A percentile compares a stretch with the other conserved stretches of the same genome.
Conservation (phyloP, 768 basidiomycete species). For the Myochromella boudieri region DNA sequence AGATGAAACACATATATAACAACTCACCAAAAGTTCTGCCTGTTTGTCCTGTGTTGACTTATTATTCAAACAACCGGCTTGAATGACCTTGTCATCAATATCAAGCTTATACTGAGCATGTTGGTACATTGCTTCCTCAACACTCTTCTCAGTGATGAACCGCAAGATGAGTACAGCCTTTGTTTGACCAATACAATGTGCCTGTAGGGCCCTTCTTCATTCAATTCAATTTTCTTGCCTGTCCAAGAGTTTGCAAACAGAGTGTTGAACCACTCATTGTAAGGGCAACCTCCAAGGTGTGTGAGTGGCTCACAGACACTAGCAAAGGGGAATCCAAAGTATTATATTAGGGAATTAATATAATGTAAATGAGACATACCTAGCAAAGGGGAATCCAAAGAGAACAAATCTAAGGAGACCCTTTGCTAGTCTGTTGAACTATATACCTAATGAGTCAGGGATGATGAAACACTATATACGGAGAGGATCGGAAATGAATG, state of each 20-base stretch:
- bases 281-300: too few species aligned
- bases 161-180: slow-evolving; percentile 95
- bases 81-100: slow-evolving; percentile 99
- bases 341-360: too few species aligned
- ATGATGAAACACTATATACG: too few species aligned
- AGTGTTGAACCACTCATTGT: slow-evolving; percentile 99
- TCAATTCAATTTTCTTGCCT: slow-evolving; percentile 96
- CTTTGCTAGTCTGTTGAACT: too few species aligned
- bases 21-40: slow-evolving; percentile 85
- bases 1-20: not conserved
- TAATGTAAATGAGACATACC: slow-evolving; percentile 98
- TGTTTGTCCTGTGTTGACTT: slow-evolving; percentile 98
- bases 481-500: too few species aligned
- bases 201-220: slow-evolving; percentile 98
- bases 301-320: too few species aligned
- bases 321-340: too few species aligned
- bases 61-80: slow-evolving; percentile 98
- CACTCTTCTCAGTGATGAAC: slow-evolving; percentile 96
- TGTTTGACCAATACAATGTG: slow-evolving; percentile 99
- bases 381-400: too few species aligned
- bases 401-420: slow-evolving; percentile 92
- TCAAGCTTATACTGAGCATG: slow-evolving; percentile 95
- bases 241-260: slow-evolving; percentile 97
- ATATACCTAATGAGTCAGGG: too few species aligned
- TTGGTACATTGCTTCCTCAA: slow-evolving; percentile 97